Evolutionary conservation across 202 grass and related monocot genomes (phyloP), one percentile per base, ranked within the genome.

Genomic region (Cymbopogon flexuosus): DNA sequence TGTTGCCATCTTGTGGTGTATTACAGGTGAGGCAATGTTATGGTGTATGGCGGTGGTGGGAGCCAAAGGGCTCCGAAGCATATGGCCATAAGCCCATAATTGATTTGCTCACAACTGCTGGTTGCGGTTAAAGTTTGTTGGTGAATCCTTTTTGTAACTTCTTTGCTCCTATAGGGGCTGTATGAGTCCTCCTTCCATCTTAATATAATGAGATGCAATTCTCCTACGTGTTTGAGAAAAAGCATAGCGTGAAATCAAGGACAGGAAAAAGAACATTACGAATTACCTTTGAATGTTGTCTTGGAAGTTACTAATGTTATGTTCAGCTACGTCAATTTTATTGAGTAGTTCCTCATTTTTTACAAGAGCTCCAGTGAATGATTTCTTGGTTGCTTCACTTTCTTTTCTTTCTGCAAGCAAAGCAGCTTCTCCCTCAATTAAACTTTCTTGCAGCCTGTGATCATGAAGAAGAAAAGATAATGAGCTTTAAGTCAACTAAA

Each of bases 371-470:
- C 91, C 83, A 37, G 23, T 61, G 47, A 88, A 73, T 84, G 54
- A 72, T 86, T 82, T 87, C 39, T 77, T 91, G 61, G 52, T 81
- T 79, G 69, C 71, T 69, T 91, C 88, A 76, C 52, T 85, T 86
- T 90, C 91, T 86, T 90, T 83, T 76, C 67, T 86, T 90, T 90
- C 85, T 68, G 67, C 65, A 84, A 90, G 83, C 52, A 86, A 81
- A 73, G 61, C 36, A 73, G 59, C 65, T 66, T 93, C 88, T 62
- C 61, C 85, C 66, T 81, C 77, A 75, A 65, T 76, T 72, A 93
- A 81, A 3, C 36, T 81, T 85, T 88, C 78, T 85, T 90, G 78
- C 72, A 93, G 73, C 71, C 91, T 90, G 84, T 71, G 79, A 27
- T 54, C 33, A 75, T 62, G 54, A 81, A 76, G 33, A 57, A 62